Base-by-base conservation (phyloP, 1,284 basidiomycete species). In the Melampsora allii-populina region DNA sequence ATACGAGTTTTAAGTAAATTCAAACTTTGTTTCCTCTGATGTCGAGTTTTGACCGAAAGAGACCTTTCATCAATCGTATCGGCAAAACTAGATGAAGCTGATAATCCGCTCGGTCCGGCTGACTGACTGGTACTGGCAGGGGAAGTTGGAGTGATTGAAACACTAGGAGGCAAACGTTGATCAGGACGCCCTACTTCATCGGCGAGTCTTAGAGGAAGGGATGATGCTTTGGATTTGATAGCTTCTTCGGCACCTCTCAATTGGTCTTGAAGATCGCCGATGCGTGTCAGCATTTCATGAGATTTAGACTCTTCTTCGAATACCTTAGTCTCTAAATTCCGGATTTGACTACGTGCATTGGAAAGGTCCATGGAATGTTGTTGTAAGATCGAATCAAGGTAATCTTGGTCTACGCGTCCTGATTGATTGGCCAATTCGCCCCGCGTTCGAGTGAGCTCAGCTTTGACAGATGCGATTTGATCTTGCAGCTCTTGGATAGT, bases 301-400 rank as follows among this genome's bases (percentile, higher is more conserved):
- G 69, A 65, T 17, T 53, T 64, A 17, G 69, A 73, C 50, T 74
- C 64, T 61, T 74, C 71, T 60, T 74, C 71, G 36, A 74, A 74
- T 17, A 74, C 36, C 46, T 65, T 46, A 42, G 31, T 74, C 45
- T 74, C 71, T 50, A 74, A 39, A 27, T 50, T 58, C 21, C 71
- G 33, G 29, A 74, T 74, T 39, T 74, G 71, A 74, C 64, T 74
- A 7, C 71, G 50, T 17, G 71, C 71, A 24, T 63, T 74, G 39
- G 71, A 74, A 29, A 74, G 59, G 65, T 74, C 71, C 14, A 74
- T 74, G 46, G 63, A 63, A 50, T 74, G 71, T 61, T 74, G 71
- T 53, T 66, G 64, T 12, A 74, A 36, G 33, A 74, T 74, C 14
- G 71, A 74, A 46, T 74, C 71, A 7, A 74, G 48, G 33, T 74